Evolutionary conservation across 805 yeast species (phyloP), one percentile per base, ranked within the genome.

Genomic region (Ogataea allantospora): DNA sequence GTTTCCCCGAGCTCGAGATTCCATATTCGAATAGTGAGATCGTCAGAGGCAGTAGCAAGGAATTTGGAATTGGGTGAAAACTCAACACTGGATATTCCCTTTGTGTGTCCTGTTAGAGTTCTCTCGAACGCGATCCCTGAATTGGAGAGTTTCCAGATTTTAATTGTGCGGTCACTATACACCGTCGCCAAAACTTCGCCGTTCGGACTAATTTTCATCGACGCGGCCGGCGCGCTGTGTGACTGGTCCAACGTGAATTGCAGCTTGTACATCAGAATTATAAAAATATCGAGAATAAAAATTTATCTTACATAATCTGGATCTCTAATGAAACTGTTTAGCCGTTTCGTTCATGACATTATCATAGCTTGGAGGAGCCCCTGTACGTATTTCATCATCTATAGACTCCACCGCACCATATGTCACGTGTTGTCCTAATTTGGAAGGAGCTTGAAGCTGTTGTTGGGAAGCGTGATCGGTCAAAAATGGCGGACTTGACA

Each of bases 1-100:
- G 78, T 68, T 43, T 72, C 71, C 5, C 75, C 78, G 32, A 67
- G 67, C 16, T 56, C 49, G 3, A 81, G 58, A 35, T 80, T 73
- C 85, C 95, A 88, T 3, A 93, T 63, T 26, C 88, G 69, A 6
- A 88, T 71, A 0, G 95, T 80, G 44, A 78, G 68, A 59, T 91
- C 99, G 57, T 91, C 96, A 0, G 95, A 83, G 1, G 83, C 93
- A 0, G 95, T 77, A 1, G 95, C 96, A 6, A 91, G 43, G 33
- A 83, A 76, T 35, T 69, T 66, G 9, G 83, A 72, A 56, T 84
- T 81, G 2, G 91, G 89, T 1, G 89, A 77, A 78, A 88, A 91
- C 24, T 77, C 73, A 1, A 93, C 50, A 43, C 82, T 88, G 10
- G 89, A 82, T 2, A 91, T 68, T 1, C 95, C 93, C 18, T 62